Percentiles rank a stretch among this genome's conserved stretches.
These are phyloP conservation scores for Pythium grandisporangium DNA, from an alignment of 352 stramenopile species.

Conservation along the genomic window DNA sequence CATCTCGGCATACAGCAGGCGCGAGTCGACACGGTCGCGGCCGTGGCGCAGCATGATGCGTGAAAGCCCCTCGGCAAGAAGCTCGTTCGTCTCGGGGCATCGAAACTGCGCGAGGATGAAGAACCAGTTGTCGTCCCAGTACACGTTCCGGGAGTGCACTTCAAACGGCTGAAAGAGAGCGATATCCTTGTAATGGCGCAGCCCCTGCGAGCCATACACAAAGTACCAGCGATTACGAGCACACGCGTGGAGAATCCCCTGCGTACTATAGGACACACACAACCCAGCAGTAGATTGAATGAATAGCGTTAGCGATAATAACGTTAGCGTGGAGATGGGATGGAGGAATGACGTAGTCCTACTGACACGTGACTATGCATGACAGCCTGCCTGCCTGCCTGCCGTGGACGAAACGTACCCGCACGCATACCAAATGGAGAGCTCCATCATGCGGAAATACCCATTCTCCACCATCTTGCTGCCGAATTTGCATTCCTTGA, in stretches of 20 bases:
- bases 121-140: constrained; percentile 69
- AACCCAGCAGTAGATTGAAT: neutral
- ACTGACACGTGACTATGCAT: too few species aligned
- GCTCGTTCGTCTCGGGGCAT: constrained; percentile 43
- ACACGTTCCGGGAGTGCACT: constrained; percentile 57
- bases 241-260: constrained; percentile 48
- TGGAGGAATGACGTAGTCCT: too few species aligned
- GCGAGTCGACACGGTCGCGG: constrained; percentile 33
- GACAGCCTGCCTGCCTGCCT: too few species aligned
- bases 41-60: constrained; percentile 53
- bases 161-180: constrained; percentile 41
- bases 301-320: constrained; percentile 2
- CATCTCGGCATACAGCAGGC: constrained; percentile 44
- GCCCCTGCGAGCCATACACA: constrained; percentile 56
- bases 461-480: constrained; percentile 47
- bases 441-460: constrained; percentile 68
- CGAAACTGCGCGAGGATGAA: constrained; percentile 59
- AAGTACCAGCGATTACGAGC: constrained; percentile 56
- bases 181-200: constrained; percentile 55
- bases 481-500: constrained; percentile 48
- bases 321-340: too few species aligned
- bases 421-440: constrained; percentile 63
- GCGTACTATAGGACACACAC: constrained; percentile 10
- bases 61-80: constrained; percentile 56
- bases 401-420: too few species aligned